Evolutionary conservation across 495 filamentous ascomycete genomes (phyloP).

Genomic region (Neurospora terricola): DNA sequence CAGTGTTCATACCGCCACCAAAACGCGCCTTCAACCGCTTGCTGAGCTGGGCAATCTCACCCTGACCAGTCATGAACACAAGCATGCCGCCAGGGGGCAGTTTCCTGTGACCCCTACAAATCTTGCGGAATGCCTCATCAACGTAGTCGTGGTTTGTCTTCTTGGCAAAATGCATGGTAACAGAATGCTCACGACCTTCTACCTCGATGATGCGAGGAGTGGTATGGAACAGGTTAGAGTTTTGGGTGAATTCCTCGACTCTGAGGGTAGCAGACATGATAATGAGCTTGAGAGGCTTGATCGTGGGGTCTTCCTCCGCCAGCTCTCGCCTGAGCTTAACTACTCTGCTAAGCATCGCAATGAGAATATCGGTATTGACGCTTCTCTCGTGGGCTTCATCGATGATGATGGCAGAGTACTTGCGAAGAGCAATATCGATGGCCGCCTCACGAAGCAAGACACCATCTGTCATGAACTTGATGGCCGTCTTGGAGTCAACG

Average conservation of each 20-base stretch:
- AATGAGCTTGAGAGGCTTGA: conserved; percentile 78
- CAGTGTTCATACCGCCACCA: conserved; percentile 35
- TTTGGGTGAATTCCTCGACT: conserved; percentile 83
- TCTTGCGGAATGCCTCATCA: conserved; percentile 79
- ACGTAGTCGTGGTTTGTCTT: conserved; percentile 80
- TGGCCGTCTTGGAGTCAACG: conserved; percentile 69
- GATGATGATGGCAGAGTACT: conserved; percentile 89
- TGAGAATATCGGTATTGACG: conserved; percentile 93
- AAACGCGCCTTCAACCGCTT: conserved; percentile 70
- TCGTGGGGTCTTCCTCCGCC: conserved; percentile 36
- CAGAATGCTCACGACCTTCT: conserved; percentile 88
- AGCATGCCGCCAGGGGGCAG: conserved; percentile 87
- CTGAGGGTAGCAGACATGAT: conserved; percentile 97
- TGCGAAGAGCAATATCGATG: conserved; percentile 80
- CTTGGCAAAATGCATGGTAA: conserved; percentile 81
- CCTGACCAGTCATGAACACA: conserved; percentile 91
- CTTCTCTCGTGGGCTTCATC: conserved; percentile 98
- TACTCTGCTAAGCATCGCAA: conserved; percentile 91
- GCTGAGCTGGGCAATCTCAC: conserved; percentile 72
- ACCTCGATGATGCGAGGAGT: conserved; percentile 79
- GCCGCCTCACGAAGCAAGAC: conserved; percentile 86
- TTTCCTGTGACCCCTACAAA: conserved; percentile 80
- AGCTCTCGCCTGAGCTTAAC: conserved; percentile 54
- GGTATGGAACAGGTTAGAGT: conserved; percentile 65
- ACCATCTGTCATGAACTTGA: conserved; percentile 99